These are phyloP conservation scores for Neurospora hispaniola DNA, from an alignment of 495 filamentous ascomycete genomes.

Conservation along the genomic window DNA sequence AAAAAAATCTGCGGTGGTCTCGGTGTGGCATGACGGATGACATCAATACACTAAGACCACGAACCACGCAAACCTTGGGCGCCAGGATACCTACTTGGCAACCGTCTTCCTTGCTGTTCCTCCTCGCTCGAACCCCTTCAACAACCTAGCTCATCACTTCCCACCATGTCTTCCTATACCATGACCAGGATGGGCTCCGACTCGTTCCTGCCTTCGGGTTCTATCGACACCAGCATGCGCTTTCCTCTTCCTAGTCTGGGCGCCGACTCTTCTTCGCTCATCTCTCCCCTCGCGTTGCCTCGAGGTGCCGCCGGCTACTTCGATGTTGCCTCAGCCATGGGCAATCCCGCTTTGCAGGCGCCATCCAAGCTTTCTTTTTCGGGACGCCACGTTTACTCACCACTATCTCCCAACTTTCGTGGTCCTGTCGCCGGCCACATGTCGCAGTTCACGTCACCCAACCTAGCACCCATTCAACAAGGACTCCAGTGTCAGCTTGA, in stretches of 20 bases:
- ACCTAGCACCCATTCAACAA: constrained; percentile 8
- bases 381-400: constrained; percentile 4
- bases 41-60: constrained; percentile 6
- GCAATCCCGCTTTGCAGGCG: neutral
- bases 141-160: neutral
- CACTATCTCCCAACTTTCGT: constrained; percentile 6
- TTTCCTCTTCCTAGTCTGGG: constrained; percentile 17
- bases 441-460: constrained; percentile 1
- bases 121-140: neutral
- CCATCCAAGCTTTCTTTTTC: neutral
- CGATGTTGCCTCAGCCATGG: constrained; percentile 12
- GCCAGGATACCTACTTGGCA: neutral
- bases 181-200: constrained; percentile 24
- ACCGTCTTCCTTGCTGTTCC: neutral
- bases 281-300: constrained; percentile 31
- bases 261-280: constrained; percentile 25
- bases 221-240: constrained; percentile 13
- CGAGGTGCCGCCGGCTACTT: constrained; percentile 26
- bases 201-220: constrained; percentile 21
- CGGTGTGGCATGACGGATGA: constrained; percentile 8
- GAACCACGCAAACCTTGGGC: neutral
- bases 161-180: constrained; percentile 10
- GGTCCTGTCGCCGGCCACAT: constrained; percentile 3
- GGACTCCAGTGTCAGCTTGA: constrained; percentile 5
- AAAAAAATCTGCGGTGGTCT: neutral